Conservation (phyloP, 1,139 yeast genomes). For the Geotrichum klebahnii region DNA sequence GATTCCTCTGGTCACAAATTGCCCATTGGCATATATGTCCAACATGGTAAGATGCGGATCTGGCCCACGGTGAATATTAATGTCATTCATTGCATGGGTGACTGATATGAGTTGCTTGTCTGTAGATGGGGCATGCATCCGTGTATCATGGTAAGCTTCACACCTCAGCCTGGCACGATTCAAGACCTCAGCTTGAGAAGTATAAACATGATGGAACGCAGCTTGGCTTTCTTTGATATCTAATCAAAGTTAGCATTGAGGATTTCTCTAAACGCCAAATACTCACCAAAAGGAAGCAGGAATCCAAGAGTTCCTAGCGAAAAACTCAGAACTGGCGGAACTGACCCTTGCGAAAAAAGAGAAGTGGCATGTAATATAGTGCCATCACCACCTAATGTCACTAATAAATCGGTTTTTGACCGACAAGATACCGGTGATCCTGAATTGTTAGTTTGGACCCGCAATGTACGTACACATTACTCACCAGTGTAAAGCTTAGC, state of each 20-base stretch:
- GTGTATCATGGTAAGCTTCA: constrained; percentile 40
- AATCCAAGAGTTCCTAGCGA: constrained; percentile 92
- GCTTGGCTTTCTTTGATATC: constrained; percentile 58
- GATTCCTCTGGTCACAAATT: constrained; percentile 79
- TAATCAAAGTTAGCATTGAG: not conserved
- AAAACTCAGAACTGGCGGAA: constrained; percentile 86
- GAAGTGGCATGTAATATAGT: constrained; percentile 74
- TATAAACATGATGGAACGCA: constrained; percentile 65
- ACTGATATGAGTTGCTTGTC: constrained; percentile 17
- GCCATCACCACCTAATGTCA: constrained; percentile 94
- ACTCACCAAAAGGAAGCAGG: constrained; percentile 61
- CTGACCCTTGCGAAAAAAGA: constrained; percentile 52
- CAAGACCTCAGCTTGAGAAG: constrained; percentile 63
- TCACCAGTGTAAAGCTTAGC: constrained; percentile 31
- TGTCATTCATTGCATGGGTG: constrained; percentile 83
- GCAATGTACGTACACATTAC: not conserved
- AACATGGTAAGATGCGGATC: constrained; percentile 80
- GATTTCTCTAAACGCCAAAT: not conserved
- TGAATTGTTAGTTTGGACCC: not conserved
- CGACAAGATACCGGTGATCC: constrained; percentile 12
- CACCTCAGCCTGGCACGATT: constrained; percentile 77
- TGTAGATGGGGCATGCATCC: constrained; percentile 14
- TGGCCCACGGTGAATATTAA: constrained; percentile 81
- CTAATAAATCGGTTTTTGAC: constrained; percentile 59
- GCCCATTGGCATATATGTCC: constrained; percentile 76